Evolutionary conservation across 345 rosid species (phyloP), one percentile per base, ranked within the genome.

Genomic region (Camelina neglecta): DNA sequence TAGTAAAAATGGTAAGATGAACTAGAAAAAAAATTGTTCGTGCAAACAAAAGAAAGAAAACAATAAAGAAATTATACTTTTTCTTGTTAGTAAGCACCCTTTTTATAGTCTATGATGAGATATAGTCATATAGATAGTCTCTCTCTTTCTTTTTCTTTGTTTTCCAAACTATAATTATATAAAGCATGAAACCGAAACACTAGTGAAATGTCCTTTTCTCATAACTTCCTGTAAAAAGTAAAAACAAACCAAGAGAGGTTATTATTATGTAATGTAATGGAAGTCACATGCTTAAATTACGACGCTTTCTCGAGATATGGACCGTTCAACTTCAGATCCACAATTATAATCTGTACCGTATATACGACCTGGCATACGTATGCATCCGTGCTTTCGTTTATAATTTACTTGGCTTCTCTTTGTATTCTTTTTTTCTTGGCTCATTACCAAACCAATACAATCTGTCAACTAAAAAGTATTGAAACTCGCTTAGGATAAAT

Each of bases 121-220:
- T 55, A 18, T 2, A 54, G 35, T 18, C 18, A 18, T 18, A 18
- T 18, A 18, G 18, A 55, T 55, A 8, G 8, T 12, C 13, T 11
- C 31, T 24, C 35, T 2, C 9, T 55, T 6, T 24, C 2, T 31
- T 57, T 31, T 57, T 31, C 41, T 15, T 12, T 20, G 6, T 41
- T 47, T 64, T 29, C 47, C 50, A 50, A 47, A 10, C 33, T 31
- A 18, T 2, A 31, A 49, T 29, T 12, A 47, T 11, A 33, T 6
- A 36, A 69, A 16, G 24, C 51, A 69, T 20, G 24, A 62, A 65
- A 8, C 41, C 2, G 3, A 8, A 41, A 45, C 36, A 70, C 26
- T 70, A 64, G 13, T 56, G 72, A 70, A 36, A 55, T n/a, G 71
- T 70, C 80, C 0, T 70, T 64, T 76, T 70, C 80, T 64, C 21